These are phyloP conservation scores for Chrysoporthe cubensis DNA, from an alignment of 2,329 filamentous ascomycete genomes.

Conservation along the genomic window DNA sequence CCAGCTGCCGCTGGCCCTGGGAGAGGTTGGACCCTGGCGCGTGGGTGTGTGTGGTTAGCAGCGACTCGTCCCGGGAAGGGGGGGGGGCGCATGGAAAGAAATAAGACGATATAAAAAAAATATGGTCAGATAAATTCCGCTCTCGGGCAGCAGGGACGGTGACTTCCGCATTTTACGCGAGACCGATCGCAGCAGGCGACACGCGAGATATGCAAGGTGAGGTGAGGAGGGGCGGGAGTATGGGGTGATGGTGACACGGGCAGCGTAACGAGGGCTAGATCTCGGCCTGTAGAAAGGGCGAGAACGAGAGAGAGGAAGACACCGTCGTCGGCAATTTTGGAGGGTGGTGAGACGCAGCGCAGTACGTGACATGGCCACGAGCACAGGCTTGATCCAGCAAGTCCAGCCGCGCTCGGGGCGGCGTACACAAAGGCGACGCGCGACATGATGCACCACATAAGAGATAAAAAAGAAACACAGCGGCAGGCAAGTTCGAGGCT, in stretches of 20 bases:
- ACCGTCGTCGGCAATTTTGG: constrained; percentile 22
- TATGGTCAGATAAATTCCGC: background rate
- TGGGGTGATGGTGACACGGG: background rate
- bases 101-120: background rate
- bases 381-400: constrained; percentile 20
- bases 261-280: background rate
- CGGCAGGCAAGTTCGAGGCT: background rate
- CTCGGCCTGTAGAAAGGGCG: constrained; percentile 8
- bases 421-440: constrained; percentile 1
- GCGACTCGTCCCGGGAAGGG: constrained; percentile 10
- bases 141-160: background rate
- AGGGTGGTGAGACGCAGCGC: constrained; percentile 22
- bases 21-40: constrained; percentile 85
- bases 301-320: constrained; percentile 1
- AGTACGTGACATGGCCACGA: constrained; percentile 21
- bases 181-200: constrained; percentile 10
- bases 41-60: constrained; percentile 28
- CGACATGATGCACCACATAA: background rate
- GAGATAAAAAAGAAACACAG: background rate
- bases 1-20: constrained; percentile 90
- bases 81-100: background rate
- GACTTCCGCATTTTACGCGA: background rate
- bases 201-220: constrained; percentile 20
- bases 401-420: constrained; percentile 19
- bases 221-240: background rate